A percentile compares a stretch with the other conserved stretches of the same genome.
Conservation (phyloP, 257 asterid genomes). For the Handroanthus guayacan region DNA sequence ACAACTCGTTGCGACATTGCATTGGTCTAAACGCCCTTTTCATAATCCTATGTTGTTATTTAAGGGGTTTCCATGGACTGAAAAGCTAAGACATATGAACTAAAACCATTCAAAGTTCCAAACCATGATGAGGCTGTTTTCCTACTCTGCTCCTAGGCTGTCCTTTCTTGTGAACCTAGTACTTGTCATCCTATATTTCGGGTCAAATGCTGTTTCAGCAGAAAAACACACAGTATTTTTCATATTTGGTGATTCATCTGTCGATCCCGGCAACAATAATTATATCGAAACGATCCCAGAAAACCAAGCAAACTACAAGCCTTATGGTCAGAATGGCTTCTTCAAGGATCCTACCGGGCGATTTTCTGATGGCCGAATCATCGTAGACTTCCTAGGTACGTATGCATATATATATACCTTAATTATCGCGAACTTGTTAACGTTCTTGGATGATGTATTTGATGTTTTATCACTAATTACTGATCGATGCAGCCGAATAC, state of each 20-base stretch:
- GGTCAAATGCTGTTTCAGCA: conserved; percentile 15
- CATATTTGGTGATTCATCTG: conserved; percentile 63
- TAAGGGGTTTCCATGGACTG: not conserved
- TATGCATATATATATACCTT: not conserved
- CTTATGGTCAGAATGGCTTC: conserved; percentile 58
- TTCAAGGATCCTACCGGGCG: conserved; percentile 61
- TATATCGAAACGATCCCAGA: conserved; percentile 56
- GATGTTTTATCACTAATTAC: not conserved
- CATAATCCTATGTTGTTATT: conserved; percentile 4
- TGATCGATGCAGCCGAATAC: conserved; percentile 50
- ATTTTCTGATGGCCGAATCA: conserved; percentile 61
- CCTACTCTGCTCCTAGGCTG: not conserved
- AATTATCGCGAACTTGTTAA: too few species aligned
- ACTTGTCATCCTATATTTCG: not conserved
- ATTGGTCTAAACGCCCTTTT: conserved; percentile 31
- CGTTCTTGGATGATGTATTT: not conserved
- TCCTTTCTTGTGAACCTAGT: not conserved
- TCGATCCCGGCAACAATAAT: conserved; percentile 62
- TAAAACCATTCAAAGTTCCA: conserved; percentile 20
- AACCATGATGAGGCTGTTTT: not conserved
- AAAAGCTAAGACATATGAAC: not conserved
- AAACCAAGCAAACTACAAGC: conserved; percentile 52
- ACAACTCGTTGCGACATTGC: not conserved
- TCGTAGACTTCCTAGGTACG: conserved; percentile 58
- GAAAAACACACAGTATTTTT: conserved; percentile 40